Conservation (phyloP, 2,329 filamentous ascomycete genomes). For the Fusarium circinatum region DNA sequence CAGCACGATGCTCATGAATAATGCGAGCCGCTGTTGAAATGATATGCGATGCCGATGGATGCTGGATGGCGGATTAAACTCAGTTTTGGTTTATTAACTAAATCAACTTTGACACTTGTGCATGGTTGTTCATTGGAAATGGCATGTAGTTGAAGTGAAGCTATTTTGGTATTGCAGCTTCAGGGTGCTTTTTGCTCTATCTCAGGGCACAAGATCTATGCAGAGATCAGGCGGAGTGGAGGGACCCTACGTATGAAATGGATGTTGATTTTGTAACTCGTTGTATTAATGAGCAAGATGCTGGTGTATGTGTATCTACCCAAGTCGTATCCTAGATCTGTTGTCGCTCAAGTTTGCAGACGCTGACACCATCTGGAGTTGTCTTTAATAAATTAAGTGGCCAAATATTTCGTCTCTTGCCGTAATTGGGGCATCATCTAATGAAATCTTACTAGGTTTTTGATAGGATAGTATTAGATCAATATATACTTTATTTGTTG, state of each 20-base stretch:
- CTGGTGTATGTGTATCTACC: too few relatives aligned
- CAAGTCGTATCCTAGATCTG: background rate
- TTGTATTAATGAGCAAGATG: too few relatives aligned
- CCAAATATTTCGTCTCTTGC: background rate
- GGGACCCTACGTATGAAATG: background rate
- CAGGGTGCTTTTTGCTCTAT: too few relatives aligned
- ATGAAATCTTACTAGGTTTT: too few relatives aligned
- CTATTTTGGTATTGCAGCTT: background rate
- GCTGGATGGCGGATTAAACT: background rate
- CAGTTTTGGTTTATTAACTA: background rate
- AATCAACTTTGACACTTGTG: background rate
- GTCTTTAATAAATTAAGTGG: too few relatives aligned
- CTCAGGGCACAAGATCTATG: background rate
- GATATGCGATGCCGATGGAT: background rate
- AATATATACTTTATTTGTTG: accelerated
- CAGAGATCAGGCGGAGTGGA: background rate
- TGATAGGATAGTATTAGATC: accelerated
- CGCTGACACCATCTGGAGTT: too few relatives aligned
- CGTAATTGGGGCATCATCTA: accelerated
- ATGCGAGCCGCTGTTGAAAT: too few relatives aligned
- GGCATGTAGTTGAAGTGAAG: background rate
- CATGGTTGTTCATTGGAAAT: background rate
- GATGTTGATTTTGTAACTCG: too few relatives aligned
- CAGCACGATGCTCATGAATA: background rate
- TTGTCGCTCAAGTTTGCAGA: background rate